A percentile compares a stretch with the other conserved stretches of the same genome.
phyloP scores from a whole-genome alignment of 148 eudicot species.

The Dysphania ambrosioides region DNA sequence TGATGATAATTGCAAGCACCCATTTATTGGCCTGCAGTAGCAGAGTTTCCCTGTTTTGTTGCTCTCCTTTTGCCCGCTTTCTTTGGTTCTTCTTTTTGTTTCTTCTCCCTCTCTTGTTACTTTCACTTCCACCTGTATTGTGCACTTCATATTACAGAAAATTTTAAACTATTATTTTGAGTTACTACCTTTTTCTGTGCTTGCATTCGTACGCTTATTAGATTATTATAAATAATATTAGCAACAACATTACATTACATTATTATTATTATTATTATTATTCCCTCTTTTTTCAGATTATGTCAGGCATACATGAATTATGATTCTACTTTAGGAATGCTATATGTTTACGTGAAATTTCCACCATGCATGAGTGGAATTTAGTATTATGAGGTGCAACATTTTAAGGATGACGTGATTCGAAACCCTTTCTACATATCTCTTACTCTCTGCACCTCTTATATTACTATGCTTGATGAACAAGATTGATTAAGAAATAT shows the following conservation, averaged over 20 bases:
- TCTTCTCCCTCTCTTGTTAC: slow-evolving; percentile 43
- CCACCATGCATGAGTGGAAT: not conserved
- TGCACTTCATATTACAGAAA: slow-evolving; percentile 9
- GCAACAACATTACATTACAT: too few species aligned
- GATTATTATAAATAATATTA: too few species aligned
- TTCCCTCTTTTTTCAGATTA: not conserved
- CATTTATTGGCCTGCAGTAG: slow-evolving; percentile 25
- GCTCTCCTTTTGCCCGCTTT: slow-evolving; percentile 19
- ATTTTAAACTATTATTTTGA: not conserved
- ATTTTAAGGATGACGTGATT: too few species aligned
- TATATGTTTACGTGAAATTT: not conserved
- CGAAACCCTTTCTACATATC: too few species aligned
- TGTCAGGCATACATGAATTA: not conserved
- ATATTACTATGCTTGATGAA: too few species aligned
- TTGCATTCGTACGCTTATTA: too few species aligned
- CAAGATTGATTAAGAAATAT: too few species aligned
- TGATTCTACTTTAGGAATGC: not conserved
- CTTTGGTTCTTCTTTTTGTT: slow-evolving; percentile 28
- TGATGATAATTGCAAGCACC: slow-evolving; percentile 38
- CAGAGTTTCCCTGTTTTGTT: slow-evolving; percentile 34
- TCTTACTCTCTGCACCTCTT: too few species aligned
- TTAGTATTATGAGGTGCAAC: not conserved
- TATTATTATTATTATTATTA: too few species aligned
- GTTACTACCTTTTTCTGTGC: not conserved
- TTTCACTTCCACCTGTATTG: slow-evolving; percentile 52